phyloP scores from a whole-genome alignment of 768 basidiomycete genomes.

The Lactifluus hygrophoroides region DNA sequence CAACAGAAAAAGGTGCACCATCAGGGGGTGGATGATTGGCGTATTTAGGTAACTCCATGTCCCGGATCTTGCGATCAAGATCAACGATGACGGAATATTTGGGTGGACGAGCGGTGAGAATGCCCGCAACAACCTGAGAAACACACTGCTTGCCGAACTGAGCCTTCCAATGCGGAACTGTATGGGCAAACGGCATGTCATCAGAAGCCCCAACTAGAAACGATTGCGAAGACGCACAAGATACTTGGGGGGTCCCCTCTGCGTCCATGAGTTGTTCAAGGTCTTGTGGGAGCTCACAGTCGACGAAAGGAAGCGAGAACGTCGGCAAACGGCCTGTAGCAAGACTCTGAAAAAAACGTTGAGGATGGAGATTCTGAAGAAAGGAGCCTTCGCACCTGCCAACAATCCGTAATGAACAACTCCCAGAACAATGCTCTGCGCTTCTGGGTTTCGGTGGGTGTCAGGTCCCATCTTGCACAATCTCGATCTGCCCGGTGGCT shows the following conservation, averaged over 20 bases:
- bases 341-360: conserved; percentile 37
- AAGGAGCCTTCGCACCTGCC: conserved; percentile 42
- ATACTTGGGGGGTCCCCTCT: conserved; percentile 48
- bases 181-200: not conserved
- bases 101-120: conserved; percentile 54
- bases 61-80: conserved; percentile 47
- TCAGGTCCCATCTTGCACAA: conserved; percentile 59
- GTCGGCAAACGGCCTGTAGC: conserved; percentile 63
- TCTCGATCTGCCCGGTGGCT: conserved; percentile 46
- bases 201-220: not conserved
- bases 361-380: not conserved
- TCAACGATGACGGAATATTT: conserved; percentile 55
- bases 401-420: conserved; percentile 63
- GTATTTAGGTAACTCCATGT: conserved; percentile 59
- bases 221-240: conserved; percentile 39
- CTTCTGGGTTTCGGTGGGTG: conserved; percentile 58
- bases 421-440: conserved; percentile 68
- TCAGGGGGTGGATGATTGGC: conserved; percentile 42
- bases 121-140: conserved; percentile 59
- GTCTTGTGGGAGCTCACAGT: conserved; percentile 60
- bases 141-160: conserved; percentile 58
- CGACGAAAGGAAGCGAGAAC: conserved; percentile 63
- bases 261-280: conserved; percentile 48
- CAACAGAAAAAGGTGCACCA: conserved; percentile 44
- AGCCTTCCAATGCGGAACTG: conserved; percentile 66